These are phyloP conservation scores for Neonothopanus nambi DNA, from an alignment of 1,284 basidiomycete species.

Conservation along the genomic window DNA sequence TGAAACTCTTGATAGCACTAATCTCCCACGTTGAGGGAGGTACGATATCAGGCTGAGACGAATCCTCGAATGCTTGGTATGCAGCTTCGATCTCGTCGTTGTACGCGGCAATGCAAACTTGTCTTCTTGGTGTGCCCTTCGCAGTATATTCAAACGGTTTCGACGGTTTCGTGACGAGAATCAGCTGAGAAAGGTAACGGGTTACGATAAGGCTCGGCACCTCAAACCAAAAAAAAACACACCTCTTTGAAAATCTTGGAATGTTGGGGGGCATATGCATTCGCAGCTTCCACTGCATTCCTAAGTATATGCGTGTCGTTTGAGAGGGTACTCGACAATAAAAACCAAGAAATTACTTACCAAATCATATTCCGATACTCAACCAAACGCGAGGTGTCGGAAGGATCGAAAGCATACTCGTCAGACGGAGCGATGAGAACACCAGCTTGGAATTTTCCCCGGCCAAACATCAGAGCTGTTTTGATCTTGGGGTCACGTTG, in stretches of 20 bases:
- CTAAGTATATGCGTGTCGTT: no score
- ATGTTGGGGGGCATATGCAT: constrained; percentile 3
- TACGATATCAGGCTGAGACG: not conserved
- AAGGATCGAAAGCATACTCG: not conserved
- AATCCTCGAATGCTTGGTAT: constrained; percentile 9
- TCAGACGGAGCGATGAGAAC: not conserved
- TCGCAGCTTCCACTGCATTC: not conserved
- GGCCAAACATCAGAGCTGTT: not conserved
- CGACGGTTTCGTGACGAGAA: constrained; percentile 26
- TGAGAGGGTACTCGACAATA: no score
- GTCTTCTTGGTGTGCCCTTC: constrained; percentile 29
- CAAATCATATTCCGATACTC: not conserved
- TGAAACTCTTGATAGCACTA: not conserved
- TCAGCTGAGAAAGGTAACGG: no score
- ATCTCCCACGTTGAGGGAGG: not conserved
- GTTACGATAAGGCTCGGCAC: no score
- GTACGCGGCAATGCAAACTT: constrained; percentile 27
- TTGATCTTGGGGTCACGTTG: not conserved
- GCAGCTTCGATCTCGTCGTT: constrained; percentile 28
- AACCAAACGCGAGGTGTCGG: not conserved
- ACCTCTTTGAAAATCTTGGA: constrained; percentile 9
- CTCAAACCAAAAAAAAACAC: no score
- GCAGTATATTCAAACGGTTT: constrained; percentile 33
- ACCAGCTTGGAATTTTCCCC: constrained; percentile 1
- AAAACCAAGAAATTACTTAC: no score